Conservation (phyloP, 176 grass and related monocot genomes). For the Carex kokanica region DNA sequence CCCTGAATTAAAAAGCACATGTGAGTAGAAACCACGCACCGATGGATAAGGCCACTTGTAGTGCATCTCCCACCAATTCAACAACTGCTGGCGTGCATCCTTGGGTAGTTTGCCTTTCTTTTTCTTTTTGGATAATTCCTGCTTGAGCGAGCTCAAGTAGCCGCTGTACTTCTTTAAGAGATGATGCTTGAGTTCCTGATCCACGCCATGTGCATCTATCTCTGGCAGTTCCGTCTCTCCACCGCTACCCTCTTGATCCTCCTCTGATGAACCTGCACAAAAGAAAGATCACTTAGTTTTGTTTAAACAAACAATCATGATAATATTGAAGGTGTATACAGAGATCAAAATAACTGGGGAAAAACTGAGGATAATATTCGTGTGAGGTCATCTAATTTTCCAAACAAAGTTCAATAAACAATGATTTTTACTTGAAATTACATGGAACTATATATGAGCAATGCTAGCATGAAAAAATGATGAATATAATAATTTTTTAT, state of each 20-base stretch:
- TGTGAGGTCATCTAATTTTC: not conserved
- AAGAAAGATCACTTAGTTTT: not conserved
- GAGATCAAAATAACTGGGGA: not conserved
- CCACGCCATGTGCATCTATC: conserved; percentile 69
- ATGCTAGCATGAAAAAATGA: not conserved
- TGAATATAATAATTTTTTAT: not conserved
- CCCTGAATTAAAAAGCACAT: not conserved
- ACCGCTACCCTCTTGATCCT: conserved; percentile 86
- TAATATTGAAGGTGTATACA: not conserved
- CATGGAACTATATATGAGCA: not conserved
- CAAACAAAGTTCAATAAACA: not conserved
- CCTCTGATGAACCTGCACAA: conserved; percentile 76
- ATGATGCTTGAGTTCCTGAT: conserved; percentile 89
- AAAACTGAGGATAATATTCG: too few relatives aligned
- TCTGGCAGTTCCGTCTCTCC: conserved; percentile 75
- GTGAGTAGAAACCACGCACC: conserved; percentile 30
- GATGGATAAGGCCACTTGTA: conserved; percentile 99
- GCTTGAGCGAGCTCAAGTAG: too few relatives aligned
- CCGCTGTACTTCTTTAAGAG: too few relatives aligned
- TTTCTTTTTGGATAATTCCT: too few relatives aligned
- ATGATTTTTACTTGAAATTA: not conserved
- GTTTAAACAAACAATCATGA: not conserved
- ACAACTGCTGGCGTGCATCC: conserved; percentile 85
- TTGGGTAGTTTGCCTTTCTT: conserved; percentile 99
- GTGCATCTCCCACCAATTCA: conserved; percentile 93